These are phyloP conservation scores for Fomitopsis pulvina DNA, from an alignment of 768 basidiomycete species.

Conservation along the genomic window DNA sequence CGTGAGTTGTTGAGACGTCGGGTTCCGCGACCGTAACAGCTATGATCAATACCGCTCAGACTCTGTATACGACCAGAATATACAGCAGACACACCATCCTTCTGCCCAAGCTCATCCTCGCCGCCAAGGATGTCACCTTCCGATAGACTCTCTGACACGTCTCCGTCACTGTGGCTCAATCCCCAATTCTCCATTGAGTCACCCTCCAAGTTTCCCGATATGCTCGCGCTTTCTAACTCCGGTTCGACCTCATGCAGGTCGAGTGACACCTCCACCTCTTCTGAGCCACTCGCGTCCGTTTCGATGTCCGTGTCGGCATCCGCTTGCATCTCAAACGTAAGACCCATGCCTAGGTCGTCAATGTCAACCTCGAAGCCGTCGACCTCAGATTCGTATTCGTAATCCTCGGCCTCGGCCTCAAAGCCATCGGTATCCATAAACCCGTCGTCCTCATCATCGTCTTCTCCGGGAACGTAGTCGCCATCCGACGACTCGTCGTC, in stretches of 20 bases:
- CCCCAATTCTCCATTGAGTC: conserved; percentile 32
- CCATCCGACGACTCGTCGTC: conserved; percentile 65
- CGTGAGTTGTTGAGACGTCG: background rate
- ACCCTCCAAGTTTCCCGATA: conserved; percentile 15
- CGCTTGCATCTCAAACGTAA: background rate
- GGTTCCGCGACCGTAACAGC: background rate
- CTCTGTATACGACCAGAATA: background rate
- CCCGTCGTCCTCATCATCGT: conserved; percentile 40
- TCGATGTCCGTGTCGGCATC: conserved; percentile 7
- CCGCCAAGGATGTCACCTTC: conserved; percentile 13
- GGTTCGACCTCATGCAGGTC: conserved; percentile 15
- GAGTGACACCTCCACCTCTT: no score
- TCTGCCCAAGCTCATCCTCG: conserved; percentile 5
- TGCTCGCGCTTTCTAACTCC: background rate
- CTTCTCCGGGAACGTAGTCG: conserved; percentile 54
- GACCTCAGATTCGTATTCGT: conserved; percentile 30
- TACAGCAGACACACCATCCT: conserved; percentile 3
- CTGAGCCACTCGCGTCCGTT: conserved; percentile 22
- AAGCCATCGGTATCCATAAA: conserved; percentile 38
- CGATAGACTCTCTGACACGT: conserved; percentile 16
- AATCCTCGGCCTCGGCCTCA: conserved; percentile 27
- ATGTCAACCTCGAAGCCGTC: conserved; percentile 33
- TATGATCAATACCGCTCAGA: background rate
- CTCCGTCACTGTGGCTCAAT: conserved; percentile 32
- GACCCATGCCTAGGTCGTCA: background rate